Conservation (phyloP, 2,329 filamentous ascomycete genomes). For the Pezizomycotina sp. region DNA sequence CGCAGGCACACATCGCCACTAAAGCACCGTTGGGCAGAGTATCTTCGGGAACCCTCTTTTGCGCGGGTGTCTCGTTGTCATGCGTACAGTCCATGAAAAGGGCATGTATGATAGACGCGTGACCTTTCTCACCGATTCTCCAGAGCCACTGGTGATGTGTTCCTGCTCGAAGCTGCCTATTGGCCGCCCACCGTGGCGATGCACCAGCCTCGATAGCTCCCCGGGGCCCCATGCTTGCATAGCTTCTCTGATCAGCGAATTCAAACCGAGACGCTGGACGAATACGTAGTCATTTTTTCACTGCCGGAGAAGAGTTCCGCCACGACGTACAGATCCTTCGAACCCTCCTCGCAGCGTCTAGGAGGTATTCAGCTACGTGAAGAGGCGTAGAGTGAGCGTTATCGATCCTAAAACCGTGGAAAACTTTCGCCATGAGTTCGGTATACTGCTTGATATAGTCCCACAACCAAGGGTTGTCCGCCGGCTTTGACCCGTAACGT, state of each 20-base stretch:
- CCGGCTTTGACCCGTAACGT: slow-evolving; percentile 60
- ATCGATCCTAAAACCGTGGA: slow-evolving; percentile 88
- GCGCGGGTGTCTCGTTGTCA: slow-evolving; percentile 89
- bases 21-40: slow-evolving; percentile 87
- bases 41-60: slow-evolving; percentile 86
- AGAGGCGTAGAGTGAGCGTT: slow-evolving; percentile 95
- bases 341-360: slow-evolving; percentile 80
- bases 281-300: slow-evolving; percentile 90
- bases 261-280: slow-evolving; percentile 79
- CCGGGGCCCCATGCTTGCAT: slow-evolving; percentile 97
- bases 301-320: slow-evolving; percentile 92
- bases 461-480: slow-evolving; percentile 90
- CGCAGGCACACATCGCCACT: slow-evolving; percentile 88
- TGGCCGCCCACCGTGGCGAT: slow-evolving; percentile 79
- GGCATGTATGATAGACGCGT: slow-evolving; percentile 80
- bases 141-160: slow-evolving; percentile 47
- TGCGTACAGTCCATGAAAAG: slow-evolving; percentile 99
- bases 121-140: slow-evolving; percentile 61
- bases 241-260: slow-evolving; percentile 81
- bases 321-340: slow-evolving; percentile 75
- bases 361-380: slow-evolving; percentile 82
- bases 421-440: slow-evolving; percentile 80
- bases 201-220: slow-evolving; percentile 81
- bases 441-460: slow-evolving; percentile 91
- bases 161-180: slow-evolving; percentile 97